These are phyloP conservation scores for Chloranthus sessilifolius DNA, from an alignment of 164 flowering plant genomes.

Conservation along the genomic window DNA sequence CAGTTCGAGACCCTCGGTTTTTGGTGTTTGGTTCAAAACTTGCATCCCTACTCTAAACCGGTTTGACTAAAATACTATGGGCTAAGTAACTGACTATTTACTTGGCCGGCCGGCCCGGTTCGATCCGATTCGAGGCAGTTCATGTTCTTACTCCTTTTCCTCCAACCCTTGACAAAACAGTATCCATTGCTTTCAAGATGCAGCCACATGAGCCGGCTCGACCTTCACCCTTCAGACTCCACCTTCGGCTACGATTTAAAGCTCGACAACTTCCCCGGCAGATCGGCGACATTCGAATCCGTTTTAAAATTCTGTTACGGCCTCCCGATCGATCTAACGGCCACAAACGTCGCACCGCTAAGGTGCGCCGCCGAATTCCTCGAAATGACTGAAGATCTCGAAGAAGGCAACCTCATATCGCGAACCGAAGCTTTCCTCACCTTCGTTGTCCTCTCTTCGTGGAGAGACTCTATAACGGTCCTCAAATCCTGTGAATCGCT, in stretches of 20 bases:
- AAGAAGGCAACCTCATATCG: conserved; percentile 78
- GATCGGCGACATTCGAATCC: conserved; percentile 61
- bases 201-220: conserved; percentile 47
- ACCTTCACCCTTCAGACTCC: conserved; percentile 31
- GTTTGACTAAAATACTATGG: too few species aligned
- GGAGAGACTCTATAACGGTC: conserved; percentile 68
- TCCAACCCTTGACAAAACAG: conserved; percentile 29
- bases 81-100: too few species aligned
- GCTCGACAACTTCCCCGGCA: conserved; percentile 78
- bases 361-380: conserved; percentile 87
- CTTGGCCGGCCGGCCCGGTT: too few species aligned
- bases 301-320: conserved; percentile 72
- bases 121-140: neutral
- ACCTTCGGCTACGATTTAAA: conserved; percentile 30
- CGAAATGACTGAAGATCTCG: conserved; percentile 79
- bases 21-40: too few species aligned
- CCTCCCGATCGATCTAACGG: conserved; percentile 47
- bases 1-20: too few species aligned
- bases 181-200: conserved; percentile 59
- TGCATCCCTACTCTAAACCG: too few species aligned
- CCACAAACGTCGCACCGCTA: conserved; percentile 51
- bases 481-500: conserved; percentile 62
- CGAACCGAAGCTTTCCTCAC: conserved; percentile 82
- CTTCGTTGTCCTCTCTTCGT: conserved; percentile 65
- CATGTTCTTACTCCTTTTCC: neutral